Evolutionary conservation across 495 filamentous ascomycete genomes (phyloP), one percentile per base, ranked within the genome.

Genomic region (Penicillium parvum): DNA sequence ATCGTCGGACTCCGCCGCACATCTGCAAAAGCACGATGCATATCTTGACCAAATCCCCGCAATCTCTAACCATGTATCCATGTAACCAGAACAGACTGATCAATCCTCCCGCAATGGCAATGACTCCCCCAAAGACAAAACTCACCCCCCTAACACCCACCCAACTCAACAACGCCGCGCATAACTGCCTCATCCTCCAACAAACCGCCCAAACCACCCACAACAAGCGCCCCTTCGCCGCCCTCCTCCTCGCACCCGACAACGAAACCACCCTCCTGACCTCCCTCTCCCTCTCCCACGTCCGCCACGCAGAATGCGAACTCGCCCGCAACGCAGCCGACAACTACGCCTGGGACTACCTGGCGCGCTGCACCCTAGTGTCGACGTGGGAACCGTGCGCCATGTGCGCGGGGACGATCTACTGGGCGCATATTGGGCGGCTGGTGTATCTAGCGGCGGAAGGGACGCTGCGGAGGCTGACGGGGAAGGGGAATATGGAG

Each of bases 381-480:
- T 71, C 67, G 11, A 76, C 74, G 5, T 79, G 76, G 74, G 74
- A 79, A 49, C 76, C 75, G 5, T 78, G 75, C 49, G 74, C 71
- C 12, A 78, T 78, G 75, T 78, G 76, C 45, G 64, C 63, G 37
- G 61, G 58, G 10, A 66, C 64, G 8, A 61, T 64, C 19, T 68
- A 78, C 55, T 79, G 76, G 74, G 73, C 74, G 42, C 69, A 76
- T 48, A 79, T 77, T 28, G 76, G 74, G 7, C 60, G 74, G 5
- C 54, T 79, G 43, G 63, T 78, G 19, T 78, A 78, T 50, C 66
- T 73, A 20, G 73, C 72, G 8, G 68, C 68, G 37, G 74, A 77
- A 55, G 66, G 68, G 40, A 63, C 67, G 42, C 51, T 76, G 37
- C 60, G 62, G 26, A 40, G 50, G 28, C 40, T 77, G 40, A 74